Conservation (phyloP, 176 grass and related monocot genomes). For the Aegilops speltoides region DNA sequence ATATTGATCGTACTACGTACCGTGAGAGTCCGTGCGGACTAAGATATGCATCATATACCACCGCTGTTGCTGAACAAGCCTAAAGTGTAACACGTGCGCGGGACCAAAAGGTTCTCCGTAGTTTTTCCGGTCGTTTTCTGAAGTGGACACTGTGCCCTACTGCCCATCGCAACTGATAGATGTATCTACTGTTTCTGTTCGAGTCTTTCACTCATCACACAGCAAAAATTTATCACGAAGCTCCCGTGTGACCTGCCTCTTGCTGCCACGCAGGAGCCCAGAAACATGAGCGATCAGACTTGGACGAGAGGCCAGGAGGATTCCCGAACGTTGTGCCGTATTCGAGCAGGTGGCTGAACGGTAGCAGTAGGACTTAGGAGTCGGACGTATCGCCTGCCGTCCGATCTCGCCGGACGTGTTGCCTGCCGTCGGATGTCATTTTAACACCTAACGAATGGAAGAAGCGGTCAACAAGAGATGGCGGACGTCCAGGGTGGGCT, state of each 20-base stretch:
- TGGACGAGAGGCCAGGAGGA: background rate
- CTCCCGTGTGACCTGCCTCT: background rate
- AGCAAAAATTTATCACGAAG: background rate
- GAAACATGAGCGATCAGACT: background rate
- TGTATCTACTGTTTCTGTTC: background rate
- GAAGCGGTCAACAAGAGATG: background rate
- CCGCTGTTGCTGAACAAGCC: background rate
- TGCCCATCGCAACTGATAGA: background rate
- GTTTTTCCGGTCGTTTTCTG: background rate
- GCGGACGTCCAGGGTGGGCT: no score
- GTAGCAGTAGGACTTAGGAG: background rate
- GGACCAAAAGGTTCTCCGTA: background rate
- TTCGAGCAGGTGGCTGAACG: background rate
- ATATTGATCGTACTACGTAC: background rate
- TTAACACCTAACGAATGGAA: no score
- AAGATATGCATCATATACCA: background rate
- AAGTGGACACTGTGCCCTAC: background rate
- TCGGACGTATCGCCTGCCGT: background rate
- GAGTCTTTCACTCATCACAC: background rate
- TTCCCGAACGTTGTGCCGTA: constrained; percentile 19
- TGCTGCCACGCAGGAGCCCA: background rate
- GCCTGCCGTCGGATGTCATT: background rate
- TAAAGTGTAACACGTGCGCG: background rate
- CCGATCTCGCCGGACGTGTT: background rate
- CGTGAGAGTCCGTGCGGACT: background rate